Percentiles rank a stretch among this genome's conserved stretches.
phyloP scores from a whole-genome alignment of 352 stramenopile species.

The Globisporangium yorkense region DNA sequence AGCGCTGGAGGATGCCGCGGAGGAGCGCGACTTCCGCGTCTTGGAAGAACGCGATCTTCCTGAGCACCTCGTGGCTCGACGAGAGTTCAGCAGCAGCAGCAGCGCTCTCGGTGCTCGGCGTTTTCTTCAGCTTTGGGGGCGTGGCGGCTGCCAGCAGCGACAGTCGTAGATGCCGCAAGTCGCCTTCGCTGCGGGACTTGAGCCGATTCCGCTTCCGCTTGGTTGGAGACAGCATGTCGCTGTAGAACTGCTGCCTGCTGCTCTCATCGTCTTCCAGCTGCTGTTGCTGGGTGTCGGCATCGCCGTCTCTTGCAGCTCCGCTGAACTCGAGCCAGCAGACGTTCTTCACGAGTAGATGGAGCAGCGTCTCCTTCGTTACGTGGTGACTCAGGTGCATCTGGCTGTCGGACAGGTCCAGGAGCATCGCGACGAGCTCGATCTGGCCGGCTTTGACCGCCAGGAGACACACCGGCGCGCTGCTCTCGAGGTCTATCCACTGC shows the following conservation, averaged over 20 bases:
- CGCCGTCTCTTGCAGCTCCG: not conserved
- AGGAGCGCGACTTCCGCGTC: conserved; percentile 8
- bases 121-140: not conserved
- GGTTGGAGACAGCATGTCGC: conserved; percentile 3
- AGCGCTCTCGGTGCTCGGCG: conserved; percentile 2
- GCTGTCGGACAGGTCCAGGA: conserved; percentile 32
- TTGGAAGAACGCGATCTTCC: conserved; percentile 9
- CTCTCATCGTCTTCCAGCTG: not conserved
- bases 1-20: conserved; percentile 5
- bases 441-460: conserved; percentile 53
- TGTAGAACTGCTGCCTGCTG: not conserved
- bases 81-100: not conserved
- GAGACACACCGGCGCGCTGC: conserved; percentile 29
- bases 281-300: not conserved
- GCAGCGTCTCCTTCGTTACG: conserved; percentile 24
- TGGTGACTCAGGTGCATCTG: conserved; percentile 19
- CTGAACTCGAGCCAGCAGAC: conserved; percentile 29
- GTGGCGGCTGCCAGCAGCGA: conserved; percentile 3
- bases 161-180: conserved; percentile 24
- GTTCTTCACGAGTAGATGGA: conserved; percentile 44
- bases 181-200: conserved; percentile 47
- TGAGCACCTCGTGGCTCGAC: not conserved
- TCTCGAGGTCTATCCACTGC: conserved; percentile 46
- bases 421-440: conserved; percentile 46
- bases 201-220: conserved; percentile 22